Evolutionary conservation across 2,329 filamentous ascomycete genomes (phyloP), one percentile per base, ranked within the genome.

Genomic region (Chaetothyriales sp.): DNA sequence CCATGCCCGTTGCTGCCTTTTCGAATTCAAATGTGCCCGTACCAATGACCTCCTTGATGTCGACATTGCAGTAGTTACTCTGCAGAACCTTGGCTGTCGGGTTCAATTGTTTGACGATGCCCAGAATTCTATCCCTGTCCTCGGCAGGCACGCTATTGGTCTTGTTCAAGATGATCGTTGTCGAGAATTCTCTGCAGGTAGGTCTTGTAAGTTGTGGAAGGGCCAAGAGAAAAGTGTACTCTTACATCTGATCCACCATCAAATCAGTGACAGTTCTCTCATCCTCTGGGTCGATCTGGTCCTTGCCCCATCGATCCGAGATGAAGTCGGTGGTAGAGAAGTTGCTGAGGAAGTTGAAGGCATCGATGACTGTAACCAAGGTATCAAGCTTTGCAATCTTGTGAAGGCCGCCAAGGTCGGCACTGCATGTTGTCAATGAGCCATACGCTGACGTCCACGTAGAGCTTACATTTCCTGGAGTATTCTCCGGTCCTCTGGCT

Each of bases 191-290:
- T 28, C 53, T 54, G 48, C n/a, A n/a, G n/a, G n/a, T 2, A 48
- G 29, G 8, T 37, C 29, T 2, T 18, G 28, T 15, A 18, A 48
- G 25, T 48, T 15, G 20, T 29, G 19, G 13, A 51, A 13, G 18
- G 25, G 19, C n/a, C n/a, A n/a, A n/a, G 37, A 46, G 19, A n/a
- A 19, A 28, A 28, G 13, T 8, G 29, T 7, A 10, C 13, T 25
- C 47, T 10, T 47, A 52, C 54, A 87, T 84, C 61, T 87, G 83
- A 58, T 87, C 83, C 0, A 85, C 82, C 75, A 86, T 84, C 0
- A 88, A 72, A 58, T 87, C 83, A 0, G 82, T 85, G 2, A 88
- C 83, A 0, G 82, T 86, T 0, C 83, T 71, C 58, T 88, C 82
- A 54, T 88, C 84, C 57, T 87, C 83, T 0, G 77, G 64, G 4